Evolutionary conservation across 2,329 filamentous ascomycete species (phyloP), one percentile per base, ranked within the genome.

Genomic region (Apiospora arundinis): DNA sequence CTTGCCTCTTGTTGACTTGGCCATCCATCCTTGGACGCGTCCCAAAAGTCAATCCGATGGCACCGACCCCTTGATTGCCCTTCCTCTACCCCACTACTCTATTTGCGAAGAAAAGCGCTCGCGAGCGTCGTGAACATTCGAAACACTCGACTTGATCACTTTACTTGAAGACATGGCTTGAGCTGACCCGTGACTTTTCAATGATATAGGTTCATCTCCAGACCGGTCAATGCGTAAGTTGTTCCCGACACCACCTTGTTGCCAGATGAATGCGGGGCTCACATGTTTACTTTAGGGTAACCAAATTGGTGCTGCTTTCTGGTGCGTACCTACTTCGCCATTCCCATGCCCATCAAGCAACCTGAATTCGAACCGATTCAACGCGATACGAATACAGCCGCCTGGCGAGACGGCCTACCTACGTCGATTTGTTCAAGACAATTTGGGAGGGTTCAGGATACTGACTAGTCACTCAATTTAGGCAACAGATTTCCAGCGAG

Each of bases 271-370:
- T 68, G 70, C 71, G 70, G 73, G 70, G 72, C 75, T 75, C 72
- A 77, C 74, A 87, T 81, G 71, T 75, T 73, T 76, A 21, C 80
- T 73, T 79, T 81, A 98, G 95, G 96, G 96, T 91, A 99, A 99
- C 93, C 96, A 99, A 94, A 97, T 98, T 80, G 96, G 96, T 95
- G 96, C 96, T 90, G 96, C 96, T 87, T 99, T 99, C 91, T 99
- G 96, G 92, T 94, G 91, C 88, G 76, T 72, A 71, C 73, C 45
- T n/a, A 28, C 56, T 40, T 63, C 56, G 56, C 56, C 32, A n/a
- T 70, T 14, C 4, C 44, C n/a, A 12, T 16, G 21, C 21, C 23
- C 63, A 18, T 21, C 4, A n/a, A 68, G 12, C 49, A 28, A 28
- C 23, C 8, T 49, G 37, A 70, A 68, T 28, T 44, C 70, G 70